A percentile compares a stretch with the other conserved stretches of the same genome.
Evolutionary conservation across 805 yeast genomes (phyloP).

Genomic region (Candida stauntonica): DNA sequence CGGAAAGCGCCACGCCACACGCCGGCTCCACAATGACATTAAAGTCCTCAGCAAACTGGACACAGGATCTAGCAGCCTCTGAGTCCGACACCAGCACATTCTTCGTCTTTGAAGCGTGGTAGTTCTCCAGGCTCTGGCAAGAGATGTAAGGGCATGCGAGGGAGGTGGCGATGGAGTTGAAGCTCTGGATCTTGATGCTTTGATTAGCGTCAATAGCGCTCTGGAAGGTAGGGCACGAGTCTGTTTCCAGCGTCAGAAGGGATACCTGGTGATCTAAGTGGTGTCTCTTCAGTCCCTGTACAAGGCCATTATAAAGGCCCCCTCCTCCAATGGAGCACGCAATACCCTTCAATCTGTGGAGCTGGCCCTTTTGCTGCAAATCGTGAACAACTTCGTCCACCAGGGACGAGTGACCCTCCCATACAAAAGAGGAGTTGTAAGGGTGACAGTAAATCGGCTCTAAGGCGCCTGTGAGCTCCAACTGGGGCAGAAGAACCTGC

Average conservation of each 20-base stretch:
- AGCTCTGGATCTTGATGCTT: constrained; percentile 38
- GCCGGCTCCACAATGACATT: constrained; percentile 63
- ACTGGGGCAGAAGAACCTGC: constrained; percentile 25
- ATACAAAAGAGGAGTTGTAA: constrained; percentile 44
- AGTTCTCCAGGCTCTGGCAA: constrained; percentile 42
- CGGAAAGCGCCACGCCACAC: constrained; percentile 64
- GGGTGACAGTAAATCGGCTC: constrained; percentile 52
- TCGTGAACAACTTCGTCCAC: constrained; percentile 40
- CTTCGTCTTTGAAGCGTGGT: constrained; percentile 35
- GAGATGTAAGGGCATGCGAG: constrained; percentile 61
- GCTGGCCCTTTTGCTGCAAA: constrained; percentile 21
- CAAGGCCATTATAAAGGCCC: constrained; percentile 50
- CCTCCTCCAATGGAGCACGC: constrained; percentile 59
- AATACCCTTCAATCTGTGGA: constrained; percentile 36
- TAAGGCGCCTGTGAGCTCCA: constrained; percentile 15
- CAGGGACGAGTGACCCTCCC: constrained; percentile 51
- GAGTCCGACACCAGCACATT: constrained; percentile 46
- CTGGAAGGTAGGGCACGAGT: constrained; percentile 57
- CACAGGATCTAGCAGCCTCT: constrained; percentile 51
- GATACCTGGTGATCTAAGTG: constrained; percentile 35
- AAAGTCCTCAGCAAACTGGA: constrained; percentile 46
- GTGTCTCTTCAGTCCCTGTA: constrained; percentile 38
- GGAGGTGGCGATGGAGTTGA: constrained; percentile 58
- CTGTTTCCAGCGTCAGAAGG: constrained; percentile 52
- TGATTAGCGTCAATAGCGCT: constrained; percentile 43